Conservation (phyloP, 2,329 filamentous ascomycete genomes). For the Trichophyton rubrum region DNA sequence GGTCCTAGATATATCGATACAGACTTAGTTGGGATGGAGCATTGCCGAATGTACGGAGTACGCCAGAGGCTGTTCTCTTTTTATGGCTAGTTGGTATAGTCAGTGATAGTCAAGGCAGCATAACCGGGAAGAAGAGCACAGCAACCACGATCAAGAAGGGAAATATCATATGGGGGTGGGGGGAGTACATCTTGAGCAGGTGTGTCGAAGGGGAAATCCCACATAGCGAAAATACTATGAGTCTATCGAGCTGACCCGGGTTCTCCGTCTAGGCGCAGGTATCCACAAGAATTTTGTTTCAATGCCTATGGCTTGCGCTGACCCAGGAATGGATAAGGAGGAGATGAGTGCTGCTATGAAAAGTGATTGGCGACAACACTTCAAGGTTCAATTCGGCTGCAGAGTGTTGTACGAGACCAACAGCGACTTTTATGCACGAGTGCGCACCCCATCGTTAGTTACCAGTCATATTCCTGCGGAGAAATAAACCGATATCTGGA, state of each 20-base stretch:
- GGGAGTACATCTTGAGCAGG: neutral
- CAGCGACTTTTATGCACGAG: neutral
- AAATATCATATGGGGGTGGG: too few relatives aligned
- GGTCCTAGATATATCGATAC: too few relatives aligned
- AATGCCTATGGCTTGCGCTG: neutral
- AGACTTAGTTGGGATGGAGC: too few relatives aligned
- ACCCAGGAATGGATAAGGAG: neutral
- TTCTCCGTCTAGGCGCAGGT: neutral
- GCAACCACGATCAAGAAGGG: too few relatives aligned
- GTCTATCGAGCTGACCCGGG: neutral
- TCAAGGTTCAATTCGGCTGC: neutral
- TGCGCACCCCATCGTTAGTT: neutral
- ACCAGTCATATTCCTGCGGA: neutral
- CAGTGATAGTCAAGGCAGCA: too few relatives aligned
- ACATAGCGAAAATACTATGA: neutral
- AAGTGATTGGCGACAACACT: neutral
- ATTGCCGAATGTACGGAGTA: too few relatives aligned
- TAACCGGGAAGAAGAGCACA: too few relatives aligned
- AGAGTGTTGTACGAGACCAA: neutral
- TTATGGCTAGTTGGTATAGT: too few relatives aligned
- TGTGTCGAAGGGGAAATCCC: neutral
- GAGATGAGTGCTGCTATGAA: neutral
- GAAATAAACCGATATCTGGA: neutral
- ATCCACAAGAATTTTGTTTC: slow-evolving; percentile 1
- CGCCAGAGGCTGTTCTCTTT: too few relatives aligned